Evolutionary conservation across 305 asterid species (phyloP), one percentile per base, ranked within the genome.

Genomic region (Rubia occidens): DNA sequence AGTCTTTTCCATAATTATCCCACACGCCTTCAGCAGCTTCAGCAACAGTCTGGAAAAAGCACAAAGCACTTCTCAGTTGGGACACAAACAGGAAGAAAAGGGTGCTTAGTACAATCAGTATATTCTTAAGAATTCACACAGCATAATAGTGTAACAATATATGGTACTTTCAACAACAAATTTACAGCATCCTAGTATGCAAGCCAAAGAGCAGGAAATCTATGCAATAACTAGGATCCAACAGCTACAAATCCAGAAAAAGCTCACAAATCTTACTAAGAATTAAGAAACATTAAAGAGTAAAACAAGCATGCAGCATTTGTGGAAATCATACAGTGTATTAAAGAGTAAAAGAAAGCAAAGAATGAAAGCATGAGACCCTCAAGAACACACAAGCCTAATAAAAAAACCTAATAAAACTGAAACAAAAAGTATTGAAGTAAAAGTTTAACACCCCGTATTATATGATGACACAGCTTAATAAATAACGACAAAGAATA

Each of bases 11-110:
- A 72, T 91, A 91, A 76, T 89, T 79, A 77, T 90, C 99, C 97
- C 99, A 95, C 75, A 95, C 86, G 75, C 81, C 85, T 82, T 91
- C 99, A 54, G 99, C 97, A 81, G 85, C 86, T 82, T 89, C 95
- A 54, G 94, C 96, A 75, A 95, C 94, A 37, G 89, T 82, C 99
- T 95, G 89, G 45, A 75, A 66, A 18, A 43, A 26, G 45, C 55
- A 49, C 18, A 17, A 39, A 9, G 60, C 40, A 9, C 45, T 44
- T 13, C 58, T 32, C 43, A 11, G 35, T 66, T 8, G 21, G 61
- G 29, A 15, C 54, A 43, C 8, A 51, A 21, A 49, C 5, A 17
- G 7, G 5, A 15, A 6, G 5, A 15, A 6, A 11, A 5, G 3
- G 39, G 5, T 3, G 39, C 37, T 26, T 8, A 3, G 20, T 15